Evolutionary conservation across 306 rosid genomes (phyloP).

Genomic region (Castanospermum australe): DNA sequence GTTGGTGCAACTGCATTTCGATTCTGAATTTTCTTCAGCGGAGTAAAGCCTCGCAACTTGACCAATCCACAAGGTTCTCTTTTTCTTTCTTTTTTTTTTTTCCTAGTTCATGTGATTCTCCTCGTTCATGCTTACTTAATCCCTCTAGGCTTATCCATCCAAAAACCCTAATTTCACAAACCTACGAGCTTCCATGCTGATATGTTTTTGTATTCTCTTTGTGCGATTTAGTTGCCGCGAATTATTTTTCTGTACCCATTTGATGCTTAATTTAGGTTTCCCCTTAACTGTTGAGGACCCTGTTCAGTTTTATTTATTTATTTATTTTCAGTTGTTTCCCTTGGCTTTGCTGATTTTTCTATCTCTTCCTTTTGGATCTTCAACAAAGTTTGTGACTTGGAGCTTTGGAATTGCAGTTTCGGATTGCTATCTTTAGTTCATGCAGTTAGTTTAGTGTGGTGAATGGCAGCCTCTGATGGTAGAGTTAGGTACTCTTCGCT

Average conservation of each 20-base stretch:
- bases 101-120: background rate
- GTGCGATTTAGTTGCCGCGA: background rate
- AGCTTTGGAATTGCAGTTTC: slow-evolving; percentile 12
- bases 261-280: background rate
- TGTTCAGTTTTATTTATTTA: background rate
- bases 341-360: background rate
- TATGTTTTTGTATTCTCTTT: background rate
- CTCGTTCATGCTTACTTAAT: background rate
- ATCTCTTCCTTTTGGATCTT: background rate
- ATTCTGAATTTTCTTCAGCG: background rate
- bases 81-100: background rate
- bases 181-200: background rate
- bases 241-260: background rate
- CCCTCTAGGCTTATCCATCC: background rate
- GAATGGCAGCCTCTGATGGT: slow-evolving; percentile 51
- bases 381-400: background rate
- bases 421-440: background rate
- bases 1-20: background rate
- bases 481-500: slow-evolving; percentile 48
- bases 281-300: background rate
- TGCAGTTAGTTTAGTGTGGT: background rate
- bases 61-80: background rate
- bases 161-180: background rate
- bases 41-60: background rate
- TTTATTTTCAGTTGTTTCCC: background rate